Base-by-base conservation (phyloP, 2,329 filamentous ascomycete genomes). In the Ophiostoma ips region DNA sequence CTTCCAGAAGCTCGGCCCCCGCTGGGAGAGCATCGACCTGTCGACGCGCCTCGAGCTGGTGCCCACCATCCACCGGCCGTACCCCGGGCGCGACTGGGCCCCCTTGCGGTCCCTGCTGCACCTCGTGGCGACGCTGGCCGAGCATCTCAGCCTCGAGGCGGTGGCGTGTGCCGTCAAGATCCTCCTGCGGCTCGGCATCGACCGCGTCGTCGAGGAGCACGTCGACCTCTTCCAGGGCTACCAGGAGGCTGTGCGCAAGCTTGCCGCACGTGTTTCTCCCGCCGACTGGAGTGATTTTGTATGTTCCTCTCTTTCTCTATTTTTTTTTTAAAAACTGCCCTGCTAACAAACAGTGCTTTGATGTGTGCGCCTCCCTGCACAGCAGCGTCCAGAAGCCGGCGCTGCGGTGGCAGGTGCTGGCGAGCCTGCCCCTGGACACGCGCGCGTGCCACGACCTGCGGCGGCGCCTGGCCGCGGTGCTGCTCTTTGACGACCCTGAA, bases 381-480 rank as follows among this genome's bases (percentile, higher is more conserved):
- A 58, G 59, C 18, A 67, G 66, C 40, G 66, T 81, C 51, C 65
- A 61, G 28, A 69, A 72, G 55, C 63, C 71, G 2, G 59, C 68
- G 11, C 66, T 86, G 2, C 75, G 79, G 49, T 69, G 72, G 50
- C 73, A 77, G 41, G 67, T 81, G 5, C 66, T 87, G 11, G 64
- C 71, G 16, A 70, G 72, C 40, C 70, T 90, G 15, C 77, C 83
- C 0, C 66, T 73, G 10, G 68, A 66, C 6, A 71, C 67, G 3
- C 58, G 67, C 0, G 63, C 63, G 15, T 64, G 75, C 1, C 74
- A 82, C 53, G 74, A 81, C 34, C 67, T 90, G 28, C 75, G 81
- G 31, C 73, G 82, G 11, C 70, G 81, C 33, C 69, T 92, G 8
- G 83, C 85, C 3, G 66, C 82, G 5, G 72, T 75, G 1, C 81